Percentiles rank a stretch among this genome's conserved stretches.
These are phyloP conservation scores for Cadophora sp. DNA, from an alignment of 2,329 filamentous ascomycete species.

Conservation along the genomic window DNA sequence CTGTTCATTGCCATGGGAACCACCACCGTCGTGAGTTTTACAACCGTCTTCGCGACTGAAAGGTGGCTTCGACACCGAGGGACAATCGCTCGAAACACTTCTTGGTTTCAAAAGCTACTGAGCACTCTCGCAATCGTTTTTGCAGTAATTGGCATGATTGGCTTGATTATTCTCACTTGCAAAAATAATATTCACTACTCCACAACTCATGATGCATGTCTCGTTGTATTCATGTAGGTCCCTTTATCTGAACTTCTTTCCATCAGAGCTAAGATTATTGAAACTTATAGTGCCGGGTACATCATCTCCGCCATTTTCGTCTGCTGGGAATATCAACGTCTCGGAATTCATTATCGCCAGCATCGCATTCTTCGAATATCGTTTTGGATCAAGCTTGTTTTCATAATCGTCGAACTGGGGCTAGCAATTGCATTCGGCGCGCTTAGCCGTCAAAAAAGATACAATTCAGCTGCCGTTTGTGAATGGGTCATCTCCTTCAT, in stretches of 20 bases:
- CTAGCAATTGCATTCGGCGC: constrained; percentile 76
- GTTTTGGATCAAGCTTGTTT: constrained; percentile 84
- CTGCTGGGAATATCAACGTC: constrained; percentile 85
- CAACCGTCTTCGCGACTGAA: constrained; percentile 79
- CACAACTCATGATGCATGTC: constrained; percentile 73
- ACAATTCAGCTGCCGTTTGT: constrained; percentile 75
- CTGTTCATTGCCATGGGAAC: constrained; percentile 76
- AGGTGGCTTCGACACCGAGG: constrained; percentile 84
- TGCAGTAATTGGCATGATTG: constrained; percentile 75
- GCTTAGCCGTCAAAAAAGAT: constrained; percentile 54
- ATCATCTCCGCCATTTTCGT: constrained; percentile 84
- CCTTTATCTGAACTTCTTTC: not conserved
- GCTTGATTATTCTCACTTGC: constrained; percentile 80
- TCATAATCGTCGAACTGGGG: constrained; percentile 80
- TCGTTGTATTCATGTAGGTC: constrained; percentile 69
- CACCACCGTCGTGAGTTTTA: constrained; percentile 77
- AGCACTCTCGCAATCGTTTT: constrained; percentile 66
- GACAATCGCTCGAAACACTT: constrained; percentile 76
- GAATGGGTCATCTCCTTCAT: constrained; percentile 82
- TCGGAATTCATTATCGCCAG: constrained; percentile 81
- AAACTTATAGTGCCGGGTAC: constrained; percentile 67
- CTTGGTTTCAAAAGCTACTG: constrained; percentile 65
- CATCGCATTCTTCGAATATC: constrained; percentile 74
- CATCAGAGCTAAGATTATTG: not conserved
- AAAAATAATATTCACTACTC: constrained; percentile 78